These are phyloP conservation scores for Sapria himalayana DNA, from an alignment of 345 rosid species.

Conservation along the genomic window DNA sequence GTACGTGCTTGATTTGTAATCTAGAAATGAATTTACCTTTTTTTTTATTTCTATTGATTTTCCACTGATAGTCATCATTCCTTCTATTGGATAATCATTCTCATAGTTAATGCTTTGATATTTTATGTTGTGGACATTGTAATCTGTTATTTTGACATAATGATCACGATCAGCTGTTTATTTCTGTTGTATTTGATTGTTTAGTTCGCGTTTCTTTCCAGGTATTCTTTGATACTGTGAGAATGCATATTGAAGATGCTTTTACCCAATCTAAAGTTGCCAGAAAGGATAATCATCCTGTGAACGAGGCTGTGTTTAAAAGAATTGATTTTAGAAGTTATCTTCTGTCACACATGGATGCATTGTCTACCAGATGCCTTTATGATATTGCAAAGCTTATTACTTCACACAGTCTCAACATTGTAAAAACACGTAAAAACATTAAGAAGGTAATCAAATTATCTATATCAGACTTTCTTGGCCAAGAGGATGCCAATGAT, in stretches of 20 bases:
- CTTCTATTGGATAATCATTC: no score
- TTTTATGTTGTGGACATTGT: no score
- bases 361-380: constrained; percentile 46
- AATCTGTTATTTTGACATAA: no score
- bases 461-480: constrained; percentile 11
- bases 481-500: constrained; percentile 9
- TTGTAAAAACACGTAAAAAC: constrained; percentile 32
- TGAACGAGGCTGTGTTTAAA: constrained; percentile 12
- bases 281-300: constrained; percentile 9
- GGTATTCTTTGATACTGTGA: constrained; percentile 44
- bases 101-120: no score
- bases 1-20: no score
- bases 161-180: no score
- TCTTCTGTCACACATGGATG: constrained; percentile 24
- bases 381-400: constrained; percentile 29
- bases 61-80: no score
- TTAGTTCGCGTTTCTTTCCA: no score
- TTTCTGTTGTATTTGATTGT: no score
- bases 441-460: constrained; percentile 39
- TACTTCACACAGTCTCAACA: constrained; percentile 20
- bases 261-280: constrained; percentile 23
- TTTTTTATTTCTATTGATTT: no score
- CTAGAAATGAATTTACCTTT: no score
- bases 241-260: constrained; percentile 35
- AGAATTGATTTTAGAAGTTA: constrained; percentile 11